These are phyloP conservation scores for Neoboletus brunneissimus DNA, from an alignment of 768 basidiomycete genomes.

Conservation along the genomic window DNA sequence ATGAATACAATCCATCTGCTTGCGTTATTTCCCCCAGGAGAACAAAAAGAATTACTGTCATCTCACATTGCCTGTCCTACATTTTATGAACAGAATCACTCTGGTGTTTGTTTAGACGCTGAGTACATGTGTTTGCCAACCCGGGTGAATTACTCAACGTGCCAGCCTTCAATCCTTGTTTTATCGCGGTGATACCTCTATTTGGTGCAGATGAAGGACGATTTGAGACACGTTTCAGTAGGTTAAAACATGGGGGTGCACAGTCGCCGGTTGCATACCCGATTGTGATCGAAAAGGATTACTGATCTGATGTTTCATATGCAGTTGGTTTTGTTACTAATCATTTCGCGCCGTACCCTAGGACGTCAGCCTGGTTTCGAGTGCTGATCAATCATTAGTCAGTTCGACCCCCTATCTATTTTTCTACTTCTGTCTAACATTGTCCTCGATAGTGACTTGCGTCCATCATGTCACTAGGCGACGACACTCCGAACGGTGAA, in stretches of 20 bases:
- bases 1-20: background rate
- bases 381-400: slow-evolving; percentile 14
- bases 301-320: too few species aligned
- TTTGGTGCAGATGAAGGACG: background rate
- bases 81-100: background rate
- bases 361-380: background rate
- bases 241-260: background rate
- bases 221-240: background rate
- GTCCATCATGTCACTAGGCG: slow-evolving; percentile 9
- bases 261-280: background rate
- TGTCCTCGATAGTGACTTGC: background rate
- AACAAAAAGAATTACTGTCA: background rate
- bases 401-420: slow-evolving; percentile 16
- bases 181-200: background rate
- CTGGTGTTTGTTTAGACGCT: background rate
- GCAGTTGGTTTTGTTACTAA: slow-evolving; percentile 2
- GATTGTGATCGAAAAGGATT: background rate
- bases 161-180: too few species aligned
- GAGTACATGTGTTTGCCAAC: too few species aligned
- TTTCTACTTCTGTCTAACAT: background rate
- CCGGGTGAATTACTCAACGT: too few species aligned
- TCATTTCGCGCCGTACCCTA: background rate
- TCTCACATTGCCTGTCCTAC: background rate
- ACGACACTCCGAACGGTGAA: background rate
- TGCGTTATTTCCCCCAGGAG: background rate